Base-by-base conservation (phyloP, 208 protist genomes). In the Leishmania braziliensis region DNA sequence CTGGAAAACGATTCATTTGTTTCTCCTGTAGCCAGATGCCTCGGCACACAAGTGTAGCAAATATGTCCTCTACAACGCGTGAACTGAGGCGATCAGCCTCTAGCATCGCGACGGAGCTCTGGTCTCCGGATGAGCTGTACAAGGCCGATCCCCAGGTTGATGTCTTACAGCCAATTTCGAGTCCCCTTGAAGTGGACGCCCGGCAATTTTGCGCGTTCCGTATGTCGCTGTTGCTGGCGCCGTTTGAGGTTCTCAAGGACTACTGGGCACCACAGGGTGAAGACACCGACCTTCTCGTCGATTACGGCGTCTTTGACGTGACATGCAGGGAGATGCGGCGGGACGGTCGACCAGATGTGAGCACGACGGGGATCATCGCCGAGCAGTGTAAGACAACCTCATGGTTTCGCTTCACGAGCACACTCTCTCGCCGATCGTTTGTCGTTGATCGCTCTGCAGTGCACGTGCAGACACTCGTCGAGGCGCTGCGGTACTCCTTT, bases 111-210 rank as follows among this genome's bases (percentile, higher is more conserved):
- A 77, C 68, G 0, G 78, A 80, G 48, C 75, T 86, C 43, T 86
- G 83, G 83, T 86, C 83, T 29, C 83, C 83, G 0, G 73, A 86
- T 58, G 83, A 86, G 58, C 23, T 86, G 54, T 86, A 80, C 74
- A 80, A 77, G 6, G 71, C 79, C 8, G 83, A 82, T 39, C 54
- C 50, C 2, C 74, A 76, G 29, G 78, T 53, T 4, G 83, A 86
- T 72, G 75, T 82, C 9, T 53, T 86, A 74, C 83, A 86, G 54
- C 74, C 78, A 0, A 36, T 33, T 53, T 63, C 78, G 39, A 80
- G 76, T 54, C 58, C 78, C 20, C 33, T 86, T 0, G 50, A 62
- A 2, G 65, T 86, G 46, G 77, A 82, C n/a, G 56, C n/a, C 8
- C 23, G 48, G 0, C 65, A 66, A 1, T 63, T 82, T 26, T 82